Conservation (phyloP, 768 basidiomycete species). For the Podaxis sp. region DNA sequence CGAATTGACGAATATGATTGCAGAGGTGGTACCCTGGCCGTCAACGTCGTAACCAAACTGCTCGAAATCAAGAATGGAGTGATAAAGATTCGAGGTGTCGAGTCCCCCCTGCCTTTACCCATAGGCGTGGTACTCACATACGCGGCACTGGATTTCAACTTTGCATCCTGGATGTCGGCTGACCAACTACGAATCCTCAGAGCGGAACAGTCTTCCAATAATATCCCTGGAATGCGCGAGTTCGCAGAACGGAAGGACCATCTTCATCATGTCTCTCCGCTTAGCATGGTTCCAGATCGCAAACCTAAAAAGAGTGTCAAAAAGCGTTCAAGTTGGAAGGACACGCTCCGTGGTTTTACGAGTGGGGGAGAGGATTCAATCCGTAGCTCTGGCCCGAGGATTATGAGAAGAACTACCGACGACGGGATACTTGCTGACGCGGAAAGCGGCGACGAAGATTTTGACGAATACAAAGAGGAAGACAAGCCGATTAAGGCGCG, state of each 20-base stretch:
- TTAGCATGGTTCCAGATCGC: constrained; percentile 86
- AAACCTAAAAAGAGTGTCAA: constrained; percentile 48
- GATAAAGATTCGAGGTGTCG: constrained; percentile 29
- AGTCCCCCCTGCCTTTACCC: constrained; percentile 59
- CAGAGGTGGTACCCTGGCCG: constrained; percentile 87
- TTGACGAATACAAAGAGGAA: constrained; percentile 52
- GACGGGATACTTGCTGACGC: constrained; percentile 55
- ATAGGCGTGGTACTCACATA: constrained; percentile 86
- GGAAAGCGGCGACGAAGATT: constrained; percentile 53
- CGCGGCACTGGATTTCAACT: constrained; percentile 94
- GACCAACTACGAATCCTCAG: constrained; percentile 80
- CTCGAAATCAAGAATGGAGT: constrained; percentile 58
- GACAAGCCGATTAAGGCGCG: constrained; percentile 76
- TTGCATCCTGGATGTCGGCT: constrained; percentile 94
- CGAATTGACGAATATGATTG: neutral
- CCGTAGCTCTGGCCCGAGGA: neutral
- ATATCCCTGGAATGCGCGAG: constrained; percentile 70
- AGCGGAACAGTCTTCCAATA: constrained; percentile 82
- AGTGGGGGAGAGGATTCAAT: constrained; percentile 33
- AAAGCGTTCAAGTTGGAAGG: constrained; percentile 59
- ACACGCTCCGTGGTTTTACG: constrained; percentile 48
- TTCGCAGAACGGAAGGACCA: constrained; percentile 84
- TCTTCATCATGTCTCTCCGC: constrained; percentile 82
- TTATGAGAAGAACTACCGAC: constrained; percentile 15
- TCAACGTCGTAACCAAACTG: constrained; percentile 82